Base-by-base conservation (phyloP, 495 filamentous ascomycete species). In the Aspergillus egyptiacus region DNA sequence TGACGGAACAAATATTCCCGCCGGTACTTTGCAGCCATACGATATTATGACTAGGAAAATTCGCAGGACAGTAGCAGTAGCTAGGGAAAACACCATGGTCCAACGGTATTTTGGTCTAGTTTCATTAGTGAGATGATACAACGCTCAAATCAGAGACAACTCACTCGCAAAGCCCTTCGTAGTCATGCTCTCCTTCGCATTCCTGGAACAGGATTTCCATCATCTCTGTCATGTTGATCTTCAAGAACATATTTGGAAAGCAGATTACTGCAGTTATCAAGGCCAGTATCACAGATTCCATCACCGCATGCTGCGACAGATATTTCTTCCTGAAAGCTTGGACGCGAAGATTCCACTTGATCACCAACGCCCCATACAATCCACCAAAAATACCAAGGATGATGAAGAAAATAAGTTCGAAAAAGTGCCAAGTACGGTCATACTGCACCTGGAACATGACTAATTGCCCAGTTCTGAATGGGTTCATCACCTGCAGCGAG, bases 381-480 rank as follows among this genome's bases (percentile, higher is more conserved):
- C 93, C 94, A 32, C 93, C 93, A 61, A 97, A 98, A 15, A 95
- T 75, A 17, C 93, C 93, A 36, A 98, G 76, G 35, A 94, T 76
- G 42, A 95, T 80, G 62, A 93, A 98, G 63, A 97, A 97, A 13
- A 96, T 69, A 0, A 94, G 73, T 64, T 98, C 93, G 55, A 98
- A 98, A 59, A 95, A 95, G 66, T 98, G 93, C 93, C 93, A 98
- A 3, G 83, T 83, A 15, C 94, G 85, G 67, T 98, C 94, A 62
- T 98, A 98, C 57, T 79, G 80, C 56, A 98, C 93, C 61, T 95
- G 89, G 69, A 98, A 98, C 93, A 98, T 98, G 77, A 98, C 93
- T 31, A 98, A 77, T 58, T 97, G 94, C n/a, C 93, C 93, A 2
- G 93, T 98, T 45, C 93, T 74, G 63, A 98, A 98, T 25, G 93